Evolutionary conservation across 108 stramenopile genomes (phyloP), one percentile per base, ranked within the genome.

Genomic region (Nitzschia putrida): DNA sequence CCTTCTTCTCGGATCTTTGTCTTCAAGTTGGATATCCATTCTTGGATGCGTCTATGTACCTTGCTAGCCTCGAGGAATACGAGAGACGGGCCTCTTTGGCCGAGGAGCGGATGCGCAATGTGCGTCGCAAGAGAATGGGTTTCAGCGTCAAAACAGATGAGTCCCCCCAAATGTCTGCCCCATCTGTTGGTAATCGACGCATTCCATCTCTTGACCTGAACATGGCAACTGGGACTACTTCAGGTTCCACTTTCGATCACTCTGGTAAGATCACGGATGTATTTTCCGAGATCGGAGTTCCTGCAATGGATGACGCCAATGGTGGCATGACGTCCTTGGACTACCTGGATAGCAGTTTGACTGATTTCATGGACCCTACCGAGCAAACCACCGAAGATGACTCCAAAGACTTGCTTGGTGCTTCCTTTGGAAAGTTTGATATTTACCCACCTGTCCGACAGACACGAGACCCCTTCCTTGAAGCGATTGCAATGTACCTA

Each of bases 1-100:
- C 78, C 11, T 83, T 80, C 41, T 79, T 90, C 25, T 81, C 80
- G 7, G 85, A 87, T 49, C 64, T 83, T 37, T 87, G 84, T 57
- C 58, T 89, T n/a, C 84, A 86, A 51, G 50, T 85, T 55, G 79
- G 81, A 45, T 82, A 69, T 43, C 42, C 40, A 49, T 40, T 53
- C n/a, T 72, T 89, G 8, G 81, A 87, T 41, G 85, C 78, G 37
- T 66, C 57, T 0, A 76, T 76, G 7, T 90, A 81, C 81, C 47
- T 85, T 12, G 23, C 70, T 14, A 82, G 82, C 60, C 57, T 90
- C 39, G 86, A 83, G 43, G 77, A 64, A 9, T 67, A 80, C 54
- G 86, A 87, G 16, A 42, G 47, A 11, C 57, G 74, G 8, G 66
- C 79, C 7, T 21, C 68, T 16, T 53, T 80, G 24, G 66, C 70